These are phyloP conservation scores for Filobasidium wieringae DNA, from an alignment of 768 basidiomycete species.

Conservation along the genomic window DNA sequence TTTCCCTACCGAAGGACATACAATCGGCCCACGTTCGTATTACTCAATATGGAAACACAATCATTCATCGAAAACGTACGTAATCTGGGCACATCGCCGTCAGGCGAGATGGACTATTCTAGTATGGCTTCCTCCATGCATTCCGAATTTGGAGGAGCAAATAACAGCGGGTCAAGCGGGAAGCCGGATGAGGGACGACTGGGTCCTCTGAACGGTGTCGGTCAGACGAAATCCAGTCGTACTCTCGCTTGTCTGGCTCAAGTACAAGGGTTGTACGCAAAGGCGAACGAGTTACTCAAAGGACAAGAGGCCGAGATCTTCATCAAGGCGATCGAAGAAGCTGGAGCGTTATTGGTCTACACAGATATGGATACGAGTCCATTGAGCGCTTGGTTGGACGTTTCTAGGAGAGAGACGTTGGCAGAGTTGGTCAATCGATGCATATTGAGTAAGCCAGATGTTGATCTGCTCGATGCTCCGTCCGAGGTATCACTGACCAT, in stretches of 20 bases:
- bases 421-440: slow-evolving; percentile 82
- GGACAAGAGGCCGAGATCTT: slow-evolving; percentile 54
- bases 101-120: slow-evolving; percentile 1
- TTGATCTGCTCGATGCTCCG: not conserved
- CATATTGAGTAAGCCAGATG: slow-evolving; percentile 52
- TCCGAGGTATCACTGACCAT: too few relatives aligned
- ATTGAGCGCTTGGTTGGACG: slow-evolving; percentile 60
- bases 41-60: slow-evolving; percentile 70
- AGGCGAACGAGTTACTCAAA: slow-evolving; percentile 48
- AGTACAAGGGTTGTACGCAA: slow-evolving; percentile 54
- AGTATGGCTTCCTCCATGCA: slow-evolving; percentile 30
- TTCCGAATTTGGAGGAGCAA: slow-evolving; percentile 29
- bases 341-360: slow-evolving; percentile 72
- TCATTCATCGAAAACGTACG: slow-evolving; percentile 78
- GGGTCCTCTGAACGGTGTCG: not conserved
- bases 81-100: slow-evolving; percentile 9
- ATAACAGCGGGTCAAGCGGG: not conserved
- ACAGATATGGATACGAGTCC: slow-evolving; percentile 64
- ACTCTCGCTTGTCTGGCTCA: slow-evolving; percentile 31
- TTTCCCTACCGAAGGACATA: slow-evolving; percentile 7
- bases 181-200: not conserved
- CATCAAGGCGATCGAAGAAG: slow-evolving; percentile 58
- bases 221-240: not conserved
- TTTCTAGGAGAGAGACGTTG: slow-evolving; percentile 63
- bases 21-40: slow-evolving; percentile 10